Evolutionary conservation across 208 protist genomes (phyloP).

Genomic region (Wallacemonas collosoma): DNA sequence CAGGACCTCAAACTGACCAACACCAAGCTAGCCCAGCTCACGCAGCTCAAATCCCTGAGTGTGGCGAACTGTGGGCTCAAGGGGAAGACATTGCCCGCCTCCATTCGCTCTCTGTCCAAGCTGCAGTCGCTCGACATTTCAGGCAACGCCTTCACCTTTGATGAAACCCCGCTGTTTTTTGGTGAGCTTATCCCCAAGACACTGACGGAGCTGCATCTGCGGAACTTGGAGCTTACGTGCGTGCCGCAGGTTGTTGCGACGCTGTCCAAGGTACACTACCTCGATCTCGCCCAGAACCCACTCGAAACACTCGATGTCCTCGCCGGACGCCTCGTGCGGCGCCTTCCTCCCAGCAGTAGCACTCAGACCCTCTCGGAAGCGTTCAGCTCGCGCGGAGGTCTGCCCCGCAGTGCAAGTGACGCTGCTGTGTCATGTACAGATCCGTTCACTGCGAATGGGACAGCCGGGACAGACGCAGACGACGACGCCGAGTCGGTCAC

Average conservation of each 20-base stretch:
- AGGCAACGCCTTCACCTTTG: conserved; percentile 68
- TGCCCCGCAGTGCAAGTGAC: neutral
- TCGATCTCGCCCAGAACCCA: conserved; percentile 82
- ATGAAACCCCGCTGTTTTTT: conserved; percentile 66
- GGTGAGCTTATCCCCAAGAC: conserved; percentile 51
- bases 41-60: conserved; percentile 46
- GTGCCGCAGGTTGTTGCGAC: conserved; percentile 70
- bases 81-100: conserved; percentile 53
- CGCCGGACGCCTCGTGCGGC: conserved; percentile 70
- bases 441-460: conserved; percentile 20
- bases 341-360: conserved; percentile 31
- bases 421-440: conserved; percentile 20
- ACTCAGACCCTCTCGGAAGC: conserved; percentile 4
- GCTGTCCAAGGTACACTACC: conserved; percentile 51
- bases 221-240: conserved; percentile 54
- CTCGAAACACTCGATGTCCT: conserved; percentile 86
- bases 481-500: conserved; percentile 38
- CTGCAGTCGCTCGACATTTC: conserved; percentile 81
- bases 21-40: conserved; percentile 45
- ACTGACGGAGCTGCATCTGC: conserved; percentile 73
- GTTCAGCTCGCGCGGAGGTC: conserved; percentile 5
- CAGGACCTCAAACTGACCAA: conserved; percentile 45
- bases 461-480: conserved; percentile 24
- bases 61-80: conserved; percentile 70
- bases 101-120: conserved; percentile 46